These are phyloP conservation scores for Aspergillus wentii DNA, from an alignment of 495 filamentous ascomycete genomes.

Conservation along the genomic window DNA sequence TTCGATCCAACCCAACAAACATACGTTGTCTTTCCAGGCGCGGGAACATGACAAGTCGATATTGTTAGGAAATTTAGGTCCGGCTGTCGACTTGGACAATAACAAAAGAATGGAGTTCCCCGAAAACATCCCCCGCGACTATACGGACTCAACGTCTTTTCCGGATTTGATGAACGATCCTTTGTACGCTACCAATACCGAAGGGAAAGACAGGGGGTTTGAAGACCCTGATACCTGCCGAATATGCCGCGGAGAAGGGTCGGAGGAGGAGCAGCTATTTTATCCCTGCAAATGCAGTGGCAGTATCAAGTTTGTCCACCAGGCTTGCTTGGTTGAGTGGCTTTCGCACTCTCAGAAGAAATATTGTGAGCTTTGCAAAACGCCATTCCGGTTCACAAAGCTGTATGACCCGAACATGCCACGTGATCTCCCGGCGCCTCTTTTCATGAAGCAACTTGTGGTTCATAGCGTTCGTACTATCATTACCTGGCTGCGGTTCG, in stretches of 20 bases:
- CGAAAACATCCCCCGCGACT: conserved; percentile 8
- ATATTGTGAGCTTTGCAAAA: conserved; percentile 99
- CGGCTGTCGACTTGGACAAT: conserved; percentile 10
- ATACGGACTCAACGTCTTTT: conserved; percentile 18
- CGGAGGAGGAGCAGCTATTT: conserved; percentile 82
- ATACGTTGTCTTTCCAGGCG: too few species aligned
- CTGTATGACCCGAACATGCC: conserved; percentile 95
- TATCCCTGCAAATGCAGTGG: conserved; percentile 98
- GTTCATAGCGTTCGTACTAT: conserved; percentile 66
- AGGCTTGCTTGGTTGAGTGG: conserved; percentile 98
- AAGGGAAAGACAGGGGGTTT: conserved; percentile 34
- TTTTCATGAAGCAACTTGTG: conserved; percentile 73
- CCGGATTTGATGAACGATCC: conserved; percentile 68
- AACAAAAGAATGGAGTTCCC: conserved; percentile 24
- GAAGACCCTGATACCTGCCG: conserved; percentile 76
- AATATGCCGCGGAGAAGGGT: conserved; percentile 89
- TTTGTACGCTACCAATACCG: conserved; percentile 37
- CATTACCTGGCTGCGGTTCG: conserved; percentile 68
- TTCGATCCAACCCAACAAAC: too few species aligned
- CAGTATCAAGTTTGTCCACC: conserved; percentile 97
- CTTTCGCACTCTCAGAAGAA: conserved; percentile 97
- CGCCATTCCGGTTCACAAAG: conserved; percentile 95
- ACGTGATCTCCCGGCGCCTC: conserved; percentile 63
- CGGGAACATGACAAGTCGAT: not conserved
- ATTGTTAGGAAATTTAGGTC: conserved; percentile 3